These are phyloP conservation scores for Skeletonema grethae DNA, from an alignment of 108 stramenopile species.

Conservation along the genomic window DNA sequence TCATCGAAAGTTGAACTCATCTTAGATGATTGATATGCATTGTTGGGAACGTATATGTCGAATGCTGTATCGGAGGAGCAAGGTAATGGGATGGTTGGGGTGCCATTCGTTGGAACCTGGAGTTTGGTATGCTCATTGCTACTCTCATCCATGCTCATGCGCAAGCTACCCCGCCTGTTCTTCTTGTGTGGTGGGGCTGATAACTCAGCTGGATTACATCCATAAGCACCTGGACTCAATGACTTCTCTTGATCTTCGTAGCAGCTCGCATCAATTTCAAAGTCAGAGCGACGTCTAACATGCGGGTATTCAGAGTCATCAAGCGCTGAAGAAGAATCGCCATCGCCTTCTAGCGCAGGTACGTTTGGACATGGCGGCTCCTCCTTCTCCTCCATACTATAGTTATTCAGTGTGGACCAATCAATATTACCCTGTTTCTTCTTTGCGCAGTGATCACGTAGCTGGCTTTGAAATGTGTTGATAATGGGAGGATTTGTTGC, in stretches of 20 bases:
- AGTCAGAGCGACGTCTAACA: background rate
- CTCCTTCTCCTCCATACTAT: background rate
- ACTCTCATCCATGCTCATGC: background rate
- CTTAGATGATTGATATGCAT: background rate
- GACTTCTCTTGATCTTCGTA: background rate
- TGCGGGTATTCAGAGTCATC: conserved; percentile 1
- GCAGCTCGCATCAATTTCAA: background rate
- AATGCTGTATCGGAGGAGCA: background rate
- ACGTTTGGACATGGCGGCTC: background rate
- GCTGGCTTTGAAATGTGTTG: background rate
- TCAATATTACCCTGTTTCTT: background rate
- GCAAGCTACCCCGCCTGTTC: background rate
- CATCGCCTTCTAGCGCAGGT: background rate
- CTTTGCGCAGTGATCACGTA: background rate
- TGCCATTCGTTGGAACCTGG: background rate
- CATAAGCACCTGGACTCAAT: background rate
- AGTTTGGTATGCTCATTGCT: background rate
- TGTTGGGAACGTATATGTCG: background rate
- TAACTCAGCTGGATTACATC: background rate
- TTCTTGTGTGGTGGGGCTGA: background rate
- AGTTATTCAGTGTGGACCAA: background rate
- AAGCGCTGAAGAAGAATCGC: background rate
- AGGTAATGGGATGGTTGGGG: background rate
- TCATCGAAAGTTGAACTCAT: background rate
- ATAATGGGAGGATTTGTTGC: background rate